Evolutionary conservation across 1,284 basidiomycete species (phyloP).

Genomic region (Prillingera fragicola): DNA sequence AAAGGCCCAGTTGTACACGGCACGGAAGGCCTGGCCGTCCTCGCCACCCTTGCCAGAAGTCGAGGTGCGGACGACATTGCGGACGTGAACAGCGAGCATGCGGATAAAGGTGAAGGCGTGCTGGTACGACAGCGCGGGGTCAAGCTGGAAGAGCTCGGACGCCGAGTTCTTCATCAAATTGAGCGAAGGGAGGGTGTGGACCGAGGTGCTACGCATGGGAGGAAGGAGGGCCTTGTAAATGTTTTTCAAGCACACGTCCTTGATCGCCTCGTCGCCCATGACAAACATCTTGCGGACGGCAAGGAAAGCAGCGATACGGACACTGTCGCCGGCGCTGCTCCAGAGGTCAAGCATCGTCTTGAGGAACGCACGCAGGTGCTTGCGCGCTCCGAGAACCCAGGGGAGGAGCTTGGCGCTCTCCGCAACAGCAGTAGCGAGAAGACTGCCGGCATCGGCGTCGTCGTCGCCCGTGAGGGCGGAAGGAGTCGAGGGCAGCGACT

Average conservation of each 20-base stretch:
- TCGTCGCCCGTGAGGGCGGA: constrained; percentile 25
- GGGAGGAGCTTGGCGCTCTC: constrained; percentile 84
- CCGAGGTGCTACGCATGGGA: constrained; percentile 67
- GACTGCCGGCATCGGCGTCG: constrained; percentile 39
- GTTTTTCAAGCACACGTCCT: constrained; percentile 70
- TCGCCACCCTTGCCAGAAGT: constrained; percentile 31
- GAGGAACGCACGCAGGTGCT: constrained; percentile 74
- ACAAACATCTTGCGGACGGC: constrained; percentile 76
- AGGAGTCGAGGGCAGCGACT: constrained; percentile 62
- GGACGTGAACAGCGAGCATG: constrained; percentile 86
- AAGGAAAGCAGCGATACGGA: constrained; percentile 82
- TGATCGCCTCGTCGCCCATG: constrained; percentile 70
- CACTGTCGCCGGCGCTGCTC: constrained; percentile 72
- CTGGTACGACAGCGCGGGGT: constrained; percentile 62
- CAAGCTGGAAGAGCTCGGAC: constrained; percentile 79
- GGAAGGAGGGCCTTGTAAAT: constrained; percentile 75
- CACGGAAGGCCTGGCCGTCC: constrained; percentile 73
- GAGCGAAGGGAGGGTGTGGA: constrained; percentile 85
- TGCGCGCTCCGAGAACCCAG: constrained; percentile 74
- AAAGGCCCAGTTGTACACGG: constrained; percentile 98
- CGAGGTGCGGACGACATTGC: constrained; percentile 53
- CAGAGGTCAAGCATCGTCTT: constrained; percentile 81
- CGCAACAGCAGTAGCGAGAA: constrained; percentile 64
- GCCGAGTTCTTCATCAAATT: constrained; percentile 98
- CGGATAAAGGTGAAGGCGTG: constrained; percentile 96